Evolutionary conservation across 2,329 filamentous ascomycete species (phyloP).

Genomic region (Scedosporium dehoogii): DNA sequence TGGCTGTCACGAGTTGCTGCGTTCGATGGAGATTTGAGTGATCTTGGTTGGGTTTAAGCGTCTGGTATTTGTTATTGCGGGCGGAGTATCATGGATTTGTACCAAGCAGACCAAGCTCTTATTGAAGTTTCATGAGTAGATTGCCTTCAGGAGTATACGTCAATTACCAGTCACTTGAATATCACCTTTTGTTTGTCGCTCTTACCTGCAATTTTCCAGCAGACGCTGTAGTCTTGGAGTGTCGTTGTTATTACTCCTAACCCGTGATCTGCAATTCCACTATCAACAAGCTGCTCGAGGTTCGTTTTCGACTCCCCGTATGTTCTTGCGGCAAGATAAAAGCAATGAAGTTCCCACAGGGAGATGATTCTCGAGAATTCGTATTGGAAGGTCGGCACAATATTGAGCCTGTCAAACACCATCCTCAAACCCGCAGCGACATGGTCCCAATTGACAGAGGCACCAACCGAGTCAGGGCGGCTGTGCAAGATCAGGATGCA

Average conservation of each 20-base stretch:
- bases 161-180: background rate
- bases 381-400: background rate
- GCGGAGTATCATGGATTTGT: too few species aligned
- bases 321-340: background rate
- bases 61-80: background rate
- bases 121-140: background rate
- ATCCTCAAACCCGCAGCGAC: background rate
- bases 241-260: background rate
- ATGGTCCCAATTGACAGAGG: background rate
- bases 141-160: background rate
- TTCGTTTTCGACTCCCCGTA: background rate
- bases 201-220: background rate
- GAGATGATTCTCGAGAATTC: background rate
- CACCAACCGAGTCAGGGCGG: background rate
- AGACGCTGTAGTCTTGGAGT: background rate
- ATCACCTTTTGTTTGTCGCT: background rate
- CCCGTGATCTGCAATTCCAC: background rate
- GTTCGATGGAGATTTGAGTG: background rate
- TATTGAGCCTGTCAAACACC: background rate
- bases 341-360: background rate
- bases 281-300: background rate
- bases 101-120: background rate
- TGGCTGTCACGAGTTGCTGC: background rate
- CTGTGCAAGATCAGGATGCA: background rate
- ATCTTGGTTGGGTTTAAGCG: too few species aligned